phyloP scores from a whole-genome alignment of 352 stramenopile species.

The Phytophthora kernoviae region DNA sequence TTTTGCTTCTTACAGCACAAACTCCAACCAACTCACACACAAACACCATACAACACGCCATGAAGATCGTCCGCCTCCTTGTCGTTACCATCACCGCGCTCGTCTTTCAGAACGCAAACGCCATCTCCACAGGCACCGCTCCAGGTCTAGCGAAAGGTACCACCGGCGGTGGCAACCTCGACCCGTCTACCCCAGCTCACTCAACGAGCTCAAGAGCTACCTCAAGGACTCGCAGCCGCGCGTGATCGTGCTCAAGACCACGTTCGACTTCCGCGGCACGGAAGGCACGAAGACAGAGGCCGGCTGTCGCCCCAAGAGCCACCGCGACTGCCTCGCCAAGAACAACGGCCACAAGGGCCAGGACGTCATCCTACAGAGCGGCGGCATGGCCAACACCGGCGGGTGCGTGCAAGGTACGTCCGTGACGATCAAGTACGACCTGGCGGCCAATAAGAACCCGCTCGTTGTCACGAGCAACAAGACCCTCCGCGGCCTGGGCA shows the following conservation, averaged over 20 bases:
- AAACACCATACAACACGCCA: constrained; percentile 8
- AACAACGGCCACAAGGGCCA: constrained; percentile 61
- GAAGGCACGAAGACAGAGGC: constrained; percentile 56
- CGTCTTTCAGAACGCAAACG: constrained; percentile 16
- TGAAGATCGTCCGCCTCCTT: constrained; percentile 24
- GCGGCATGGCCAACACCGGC: constrained; percentile 46
- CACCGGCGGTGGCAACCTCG: constrained; percentile 47
- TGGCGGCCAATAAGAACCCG: constrained; percentile 18
- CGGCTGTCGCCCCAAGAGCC: constrained; percentile 46
- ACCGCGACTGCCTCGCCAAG: constrained; percentile 48
- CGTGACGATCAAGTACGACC: constrained; percentile 34
- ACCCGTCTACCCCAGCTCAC: constrained; percentile 44
- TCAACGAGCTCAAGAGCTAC: constrained; percentile 49
- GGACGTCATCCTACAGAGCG: constrained; percentile 59
- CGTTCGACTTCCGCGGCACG: constrained; percentile 53
- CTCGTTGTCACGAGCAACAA: constrained; percentile 37
- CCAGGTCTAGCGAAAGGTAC: constrained; percentile 30
- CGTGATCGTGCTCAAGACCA: constrained; percentile 56
- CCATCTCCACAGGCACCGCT: constrained; percentile 22
- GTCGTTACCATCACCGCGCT: constrained; percentile 25
- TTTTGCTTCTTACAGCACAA: constrained; percentile 19
- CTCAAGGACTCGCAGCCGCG: constrained; percentile 41
- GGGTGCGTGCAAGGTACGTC: constrained; percentile 36
- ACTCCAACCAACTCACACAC: constrained; percentile 4
- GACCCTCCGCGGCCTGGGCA: constrained; percentile 38